Base-by-base conservation (phyloP, 2,329 filamentous ascomycete species). In the Chrysoporthe deuterocubensis region DNA sequence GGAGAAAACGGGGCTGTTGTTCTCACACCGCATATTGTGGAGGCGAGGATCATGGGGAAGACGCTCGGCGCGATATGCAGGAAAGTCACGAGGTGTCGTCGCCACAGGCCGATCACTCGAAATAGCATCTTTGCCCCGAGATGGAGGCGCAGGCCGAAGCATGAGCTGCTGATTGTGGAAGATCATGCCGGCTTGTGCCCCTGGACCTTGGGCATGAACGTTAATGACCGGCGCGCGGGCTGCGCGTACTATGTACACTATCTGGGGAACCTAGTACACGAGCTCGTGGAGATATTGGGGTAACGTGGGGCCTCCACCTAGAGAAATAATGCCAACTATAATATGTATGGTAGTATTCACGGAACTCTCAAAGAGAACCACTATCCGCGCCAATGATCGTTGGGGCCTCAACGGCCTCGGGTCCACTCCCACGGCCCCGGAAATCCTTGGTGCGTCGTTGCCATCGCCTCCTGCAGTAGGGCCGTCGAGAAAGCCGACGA, bases 81-180 rank as follows among this genome's bases (percentile, higher is more conserved):
- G 37, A 21, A 21, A 26, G 43, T 48, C 40, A 59, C 11, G 42
- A 62, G 58, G 21, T 50, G n/a, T 40, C 11, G 46, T n/a, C 42
- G 34, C 42, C 21, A 9, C 8, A 43, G 11, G n/a, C 43, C 65
- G 16, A 34, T 42, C 26, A 6, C 14, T 26, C n/a, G 1, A 18
- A 59, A 57, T 16, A 18, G 13, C 59, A 58, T 42, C 65, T 67
- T 18, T 60, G 54, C 26, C 43, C 65, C 60, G 66, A 67, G 58
- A 67, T 59, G 50, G 26, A 21, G 50, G 16, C 21, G 26, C 26
- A 54, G 26, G 18, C 5, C 46, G 13, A 48, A 7, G 18, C 46
- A 48, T 2, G 8, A 48, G 46, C 2, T 21, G 44, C 46, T 48
- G n/a, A 13, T 8, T 52, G 61, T 54, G 32, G 32, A 57, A 37